Base-by-base conservation (phyloP, 805 yeast species). In the Pichia occidentalis region DNA sequence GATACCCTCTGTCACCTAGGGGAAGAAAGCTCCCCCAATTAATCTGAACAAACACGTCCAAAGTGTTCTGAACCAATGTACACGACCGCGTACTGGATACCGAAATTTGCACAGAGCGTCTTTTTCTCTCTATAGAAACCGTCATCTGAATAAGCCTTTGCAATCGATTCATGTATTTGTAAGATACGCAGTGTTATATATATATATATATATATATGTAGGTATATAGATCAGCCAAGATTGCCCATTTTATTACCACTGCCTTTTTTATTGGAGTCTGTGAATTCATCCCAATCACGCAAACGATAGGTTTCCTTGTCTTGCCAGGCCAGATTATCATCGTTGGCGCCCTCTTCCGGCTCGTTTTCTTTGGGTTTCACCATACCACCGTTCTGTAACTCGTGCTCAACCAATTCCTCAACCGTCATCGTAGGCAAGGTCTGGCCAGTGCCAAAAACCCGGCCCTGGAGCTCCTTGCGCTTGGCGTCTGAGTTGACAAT, bases 261-360 rank as follows among this genome's bases (percentile, higher is more conserved):
- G 7, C 98, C 98, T 51, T 75, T 77, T 0, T 87, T 82, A 55
- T 86, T 77, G 3, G 75, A 75, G 45, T 92, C 98, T 32, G 78
- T 77, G 68, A 90, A 92, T 44, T 84, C 94, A 60, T 92, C 98
- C 97, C 97, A 92, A 29, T 74, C 71, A 40, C 98, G 70, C 39
- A 80, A 76, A 53, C 83, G 77, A 49, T 80, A 73, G 4, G 95
- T 87, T 46, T 77, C 80, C 23, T 52, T 51, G 48, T 82, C 85
- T n/a, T 64, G 70, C 46, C 61, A 67, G 17, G 71, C 79, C 19
- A 68, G 64, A 44, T 81, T 75, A 44, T 82, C 86, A 40, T 80
- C 86, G 38, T 75, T 78, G 16, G 61, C 65, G 28, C 70, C 72
- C 5, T 66, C 68, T 48, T 65, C 55, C 36, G 63, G 49, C 42